These are phyloP conservation scores for Quercus robur DNA, from an alignment of 306 rosid species.

Conservation along the genomic window DNA sequence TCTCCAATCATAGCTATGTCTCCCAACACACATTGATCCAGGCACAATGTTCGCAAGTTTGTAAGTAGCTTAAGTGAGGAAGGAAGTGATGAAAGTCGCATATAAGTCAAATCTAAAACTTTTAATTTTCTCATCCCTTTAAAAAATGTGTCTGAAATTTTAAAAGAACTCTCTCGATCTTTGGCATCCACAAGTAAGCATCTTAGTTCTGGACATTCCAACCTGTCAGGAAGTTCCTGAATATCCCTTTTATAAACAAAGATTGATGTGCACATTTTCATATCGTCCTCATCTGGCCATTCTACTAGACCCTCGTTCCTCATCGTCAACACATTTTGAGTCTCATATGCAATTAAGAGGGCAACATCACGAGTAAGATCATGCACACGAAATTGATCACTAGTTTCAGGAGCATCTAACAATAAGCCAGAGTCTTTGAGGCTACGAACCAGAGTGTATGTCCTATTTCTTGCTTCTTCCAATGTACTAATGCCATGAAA, in stretches of 20 bases:
- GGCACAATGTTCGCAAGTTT: too few relatives aligned
- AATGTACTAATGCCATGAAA: not conserved
- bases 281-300: not conserved
- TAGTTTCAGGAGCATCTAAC: not conserved
- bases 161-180: too few relatives aligned
- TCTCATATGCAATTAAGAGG: not conserved
- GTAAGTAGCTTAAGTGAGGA: too few relatives aligned
- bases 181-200: rapidly evolving
- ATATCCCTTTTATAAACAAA: rapidly evolving
- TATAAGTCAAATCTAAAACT: too few relatives aligned
- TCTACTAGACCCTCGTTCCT: not conserved
- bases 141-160: too few relatives aligned
- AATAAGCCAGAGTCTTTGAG: not conserved
- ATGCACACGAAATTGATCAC: not conserved
- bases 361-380: constrained; percentile 9
- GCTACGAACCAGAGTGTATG: not conserved
- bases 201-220: too few relatives aligned
- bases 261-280: not conserved
- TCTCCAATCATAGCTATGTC: not conserved
- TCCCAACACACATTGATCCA: too few relatives aligned
- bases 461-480: not conserved
- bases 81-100: too few relatives aligned
- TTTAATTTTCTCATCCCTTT: too few relatives aligned
- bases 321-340: not conserved
- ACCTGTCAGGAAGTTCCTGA: too few relatives aligned